A percentile compares a stretch with the other conserved stretches of the same genome.
Conservation (phyloP, 768 basidiomycete genomes). For the Termitomyces sp. region DNA sequence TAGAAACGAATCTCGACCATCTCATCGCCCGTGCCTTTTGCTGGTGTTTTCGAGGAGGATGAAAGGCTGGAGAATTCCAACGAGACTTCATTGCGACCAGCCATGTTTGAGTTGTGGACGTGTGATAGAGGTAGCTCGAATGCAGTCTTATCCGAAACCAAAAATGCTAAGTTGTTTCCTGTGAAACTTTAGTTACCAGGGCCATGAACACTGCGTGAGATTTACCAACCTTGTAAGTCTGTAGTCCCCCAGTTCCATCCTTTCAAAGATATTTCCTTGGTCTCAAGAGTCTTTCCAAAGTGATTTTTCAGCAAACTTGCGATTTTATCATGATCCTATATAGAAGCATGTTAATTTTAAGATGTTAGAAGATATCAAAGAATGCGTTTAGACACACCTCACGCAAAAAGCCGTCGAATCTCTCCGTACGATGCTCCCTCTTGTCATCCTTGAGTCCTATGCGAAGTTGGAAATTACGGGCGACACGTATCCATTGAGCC, state of each 20-base stretch:
- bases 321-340: constrained; percentile 88
- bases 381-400: constrained; percentile 50
- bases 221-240: constrained; percentile 75
- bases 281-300: constrained; percentile 81
- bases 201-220: not conserved
- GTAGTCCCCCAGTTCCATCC: constrained; percentile 99
- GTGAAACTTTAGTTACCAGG: not conserved
- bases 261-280: constrained; percentile 80
- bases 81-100: constrained; percentile 96
- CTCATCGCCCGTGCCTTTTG: constrained; percentile 61
- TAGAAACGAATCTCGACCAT: constrained; percentile 96
- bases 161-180: constrained; percentile 92
- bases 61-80: constrained; percentile 77
- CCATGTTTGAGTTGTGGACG: constrained; percentile 97
- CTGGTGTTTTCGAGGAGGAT: constrained; percentile 28
- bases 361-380: not conserved
- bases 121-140: constrained; percentile 85
- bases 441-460: constrained; percentile 47
- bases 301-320: constrained; percentile 76
- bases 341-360: not conserved
- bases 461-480: constrained; percentile 85
- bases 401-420: constrained; percentile 90
- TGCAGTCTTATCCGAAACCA: constrained; percentile 79
- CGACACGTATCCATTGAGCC: constrained; percentile 89
- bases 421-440: constrained; percentile 69